phyloP scores from a whole-genome alignment of 176 grass and related monocot genomes.

The Hsuehochloa calcarea region DNA sequence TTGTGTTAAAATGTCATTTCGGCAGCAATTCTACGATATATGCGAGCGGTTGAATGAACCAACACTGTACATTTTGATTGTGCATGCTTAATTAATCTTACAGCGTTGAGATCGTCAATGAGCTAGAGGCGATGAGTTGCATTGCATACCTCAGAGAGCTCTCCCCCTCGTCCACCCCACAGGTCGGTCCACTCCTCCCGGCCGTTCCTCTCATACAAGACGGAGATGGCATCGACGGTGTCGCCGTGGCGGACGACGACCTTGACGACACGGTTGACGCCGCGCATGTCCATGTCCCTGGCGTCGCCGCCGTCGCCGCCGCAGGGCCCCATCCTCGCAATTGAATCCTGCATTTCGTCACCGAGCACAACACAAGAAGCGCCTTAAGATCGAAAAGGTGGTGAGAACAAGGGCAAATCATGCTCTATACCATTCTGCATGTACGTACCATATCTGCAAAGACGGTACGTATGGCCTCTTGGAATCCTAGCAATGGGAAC shows the following conservation, averaged over 20 bases:
- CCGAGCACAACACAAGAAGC: background rate
- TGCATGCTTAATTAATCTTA: no score
- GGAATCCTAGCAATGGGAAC: background rate
- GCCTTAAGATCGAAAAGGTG: background rate
- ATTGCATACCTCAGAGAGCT: constrained; percentile 41
- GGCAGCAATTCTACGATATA: no score
- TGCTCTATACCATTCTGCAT: background rate
- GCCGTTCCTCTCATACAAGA: constrained; percentile 40
- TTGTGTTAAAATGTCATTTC: no score
- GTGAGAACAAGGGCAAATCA: background rate
- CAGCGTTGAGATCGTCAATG: background rate
- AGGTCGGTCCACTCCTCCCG: constrained; percentile 41
- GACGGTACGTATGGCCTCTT: no score
- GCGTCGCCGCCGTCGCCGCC: constrained; percentile 26
- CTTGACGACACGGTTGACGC: constrained; percentile 46
- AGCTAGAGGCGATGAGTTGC: background rate
- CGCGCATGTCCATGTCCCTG: constrained; percentile 49
- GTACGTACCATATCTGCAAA: background rate
- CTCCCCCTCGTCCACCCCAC: constrained; percentile 45
- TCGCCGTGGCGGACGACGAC: constrained; percentile 41
- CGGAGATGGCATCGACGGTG: constrained; percentile 42
- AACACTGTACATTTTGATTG: no score
- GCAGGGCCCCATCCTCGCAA: constrained; percentile 35
- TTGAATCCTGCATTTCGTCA: background rate
- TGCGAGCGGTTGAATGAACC: no score